Evolutionary conservation across 2,329 filamentous ascomycete genomes (phyloP), one percentile per base, ranked within the genome.

Genomic region (Calonectria crousiana): DNA sequence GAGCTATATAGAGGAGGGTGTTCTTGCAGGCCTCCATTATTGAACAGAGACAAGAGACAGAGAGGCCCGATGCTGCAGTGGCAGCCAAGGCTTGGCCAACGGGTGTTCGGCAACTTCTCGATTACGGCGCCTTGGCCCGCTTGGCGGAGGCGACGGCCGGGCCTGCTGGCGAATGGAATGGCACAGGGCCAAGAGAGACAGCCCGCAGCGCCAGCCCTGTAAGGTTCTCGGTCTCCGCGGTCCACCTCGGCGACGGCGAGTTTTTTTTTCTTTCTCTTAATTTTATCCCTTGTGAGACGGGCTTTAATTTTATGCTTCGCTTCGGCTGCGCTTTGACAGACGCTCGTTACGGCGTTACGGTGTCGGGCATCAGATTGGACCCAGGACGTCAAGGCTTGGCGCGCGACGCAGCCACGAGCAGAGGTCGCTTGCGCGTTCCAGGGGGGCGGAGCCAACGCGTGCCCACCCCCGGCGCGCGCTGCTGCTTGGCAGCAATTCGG

Each of bases 51-150:
- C 30, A 20, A 49, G 47, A 52, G 34, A 64, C 49, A 23, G 53
- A 66, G 60, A 49, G n/a, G n/a, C 38, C 58, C 49, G 56, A 32
- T 30, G n/a, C 28, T 52, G 23, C 13, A 32, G 71, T 44, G 64
- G 41, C 52, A 65, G 71, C 71, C 67, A 58, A 66, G 66, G 47
- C 71, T 73, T 73, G 71, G 71, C 71, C 60, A 10, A 47, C 71
- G 71, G 71, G 38, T 66, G 56, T 32, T 73, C 71, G 71, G 71
- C 71, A 73, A 62, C 28, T 52, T 26, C 14, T 38, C 18, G 34
- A 44, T 32, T 69, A 60, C 58, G 66, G 66, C 64, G 38, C 30
- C 71, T 69, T 73, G 71, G 71, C 71, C 71, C 11, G 38, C 71
- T 66, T 69, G 38, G 38, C 52, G 30, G 28, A 34, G 20, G 26